Base-by-base conservation (phyloP, 2,329 filamentous ascomycete genomes). In the Rhexocercosporidium sp. region DNA sequence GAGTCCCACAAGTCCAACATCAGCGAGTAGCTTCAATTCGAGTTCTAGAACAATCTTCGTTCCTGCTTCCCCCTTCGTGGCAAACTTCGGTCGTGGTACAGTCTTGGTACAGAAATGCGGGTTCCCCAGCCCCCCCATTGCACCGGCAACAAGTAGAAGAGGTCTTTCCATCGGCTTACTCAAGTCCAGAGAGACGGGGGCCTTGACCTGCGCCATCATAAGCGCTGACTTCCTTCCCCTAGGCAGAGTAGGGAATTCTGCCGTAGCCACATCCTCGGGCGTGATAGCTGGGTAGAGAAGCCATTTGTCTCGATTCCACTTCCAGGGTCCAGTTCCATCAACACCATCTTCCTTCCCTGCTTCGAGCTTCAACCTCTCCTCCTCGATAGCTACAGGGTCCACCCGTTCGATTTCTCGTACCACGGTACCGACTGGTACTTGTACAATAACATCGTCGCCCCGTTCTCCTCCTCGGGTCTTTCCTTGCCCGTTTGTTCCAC, bases 21-120 rank as follows among this genome's bases (percentile, higher is more conserved):
- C 96, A 5, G 96, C 96, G 47, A 99, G 88, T 11, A 99, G 86
- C 83, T 97, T 98, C 69, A 99, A 86, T 78, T 99, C 96, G 16
- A 99, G 86, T 76, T 97, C 90, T 41, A 99, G 81, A 57, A 90
- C 89, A 75, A 99, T 83, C 46, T 87, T 90, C 74, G 96, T 88
- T 44, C 93, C 92, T 14, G 86, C 84, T 72, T 97, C 93, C 49
- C 96, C 96, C 72, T 89, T 92, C 0, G 94, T 97, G 6, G 95
- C 96, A 78, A 94, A 97, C 74, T 95, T 90, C 0, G 96, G 96
- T 49, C 91, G 86, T 3, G 88, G 86, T 59, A 88, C 85, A n/a
- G 89, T 86, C 64, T 90, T 90, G 4, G 92, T 92, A 37, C 92
- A 88, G 76, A 98, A 99, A 78, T 97, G 94, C 5, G 96, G 93